Evolutionary conservation across 2,329 filamentous ascomycete species (phyloP).

Genomic region (Raffaelea arxii): DNA sequence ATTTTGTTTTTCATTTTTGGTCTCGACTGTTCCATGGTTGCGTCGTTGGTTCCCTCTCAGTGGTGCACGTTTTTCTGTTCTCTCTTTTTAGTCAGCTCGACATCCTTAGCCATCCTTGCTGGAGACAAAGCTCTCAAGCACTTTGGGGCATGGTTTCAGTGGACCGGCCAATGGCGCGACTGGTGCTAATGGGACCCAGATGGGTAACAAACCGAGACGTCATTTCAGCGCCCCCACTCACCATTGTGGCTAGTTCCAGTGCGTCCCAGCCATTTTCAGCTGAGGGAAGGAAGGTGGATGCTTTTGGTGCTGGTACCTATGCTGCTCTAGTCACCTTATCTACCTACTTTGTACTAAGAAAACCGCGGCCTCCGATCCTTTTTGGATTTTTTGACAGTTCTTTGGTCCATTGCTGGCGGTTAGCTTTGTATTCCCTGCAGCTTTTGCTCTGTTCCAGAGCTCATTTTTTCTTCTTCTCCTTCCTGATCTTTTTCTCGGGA

Average conservation of each 20-base stretch:
- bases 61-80: too few species aligned
- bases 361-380: too few species aligned
- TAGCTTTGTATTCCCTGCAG: background rate
- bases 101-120: too few species aligned
- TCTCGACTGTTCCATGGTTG: too few species aligned
- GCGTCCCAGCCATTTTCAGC: background rate
- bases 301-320: background rate
- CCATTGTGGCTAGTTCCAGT: background rate
- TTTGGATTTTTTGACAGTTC: background rate
- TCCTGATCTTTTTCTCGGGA: background rate
- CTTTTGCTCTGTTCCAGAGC: background rate
- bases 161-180: too few species aligned
- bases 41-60: too few species aligned
- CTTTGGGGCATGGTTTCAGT: too few species aligned
- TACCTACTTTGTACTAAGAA: background rate
- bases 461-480: background rate
- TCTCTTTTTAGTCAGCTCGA: too few species aligned
- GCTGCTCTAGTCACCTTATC: background rate
- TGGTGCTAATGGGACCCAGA: too few species aligned
- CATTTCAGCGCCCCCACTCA: slow-evolving; percentile 1
- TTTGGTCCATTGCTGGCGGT: background rate
- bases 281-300: background rate
- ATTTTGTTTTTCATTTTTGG: too few species aligned
- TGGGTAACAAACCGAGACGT: background rate
- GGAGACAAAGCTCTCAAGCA: too few species aligned